These are phyloP conservation scores for Tricharina praecox DNA, from an alignment of 495 filamentous ascomycete genomes.

Conservation along the genomic window DNA sequence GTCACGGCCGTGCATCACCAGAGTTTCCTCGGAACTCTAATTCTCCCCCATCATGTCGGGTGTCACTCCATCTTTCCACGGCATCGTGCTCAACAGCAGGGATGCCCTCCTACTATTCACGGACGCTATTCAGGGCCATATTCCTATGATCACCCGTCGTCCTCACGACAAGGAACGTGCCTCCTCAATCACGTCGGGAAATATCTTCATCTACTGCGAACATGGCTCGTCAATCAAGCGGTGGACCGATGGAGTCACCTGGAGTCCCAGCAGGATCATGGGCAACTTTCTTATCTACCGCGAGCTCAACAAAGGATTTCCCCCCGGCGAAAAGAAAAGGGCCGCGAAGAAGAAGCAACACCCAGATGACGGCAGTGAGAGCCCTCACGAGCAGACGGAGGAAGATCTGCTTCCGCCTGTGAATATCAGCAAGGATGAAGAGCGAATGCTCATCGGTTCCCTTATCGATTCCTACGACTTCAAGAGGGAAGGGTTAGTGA, in stretches of 20 bases:
- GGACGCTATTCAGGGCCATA: slow-evolving; percentile 47
- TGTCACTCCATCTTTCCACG: not conserved
- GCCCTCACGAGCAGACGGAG: slow-evolving; percentile 37
- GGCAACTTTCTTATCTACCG: slow-evolving; percentile 83
- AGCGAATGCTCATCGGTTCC: slow-evolving; percentile 61
- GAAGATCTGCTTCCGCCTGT: slow-evolving; percentile 11
- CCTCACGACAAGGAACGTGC: slow-evolving; percentile 70
- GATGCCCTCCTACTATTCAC: slow-evolving; percentile 65
- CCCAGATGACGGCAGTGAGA: slow-evolving; percentile 24
- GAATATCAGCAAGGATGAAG: slow-evolving; percentile 31
- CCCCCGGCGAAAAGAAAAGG: slow-evolving; percentile 76
- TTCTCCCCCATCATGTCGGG: too few relatives aligned
- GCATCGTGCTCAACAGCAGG: slow-evolving; percentile 22
- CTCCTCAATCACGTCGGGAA: slow-evolving; percentile 59
- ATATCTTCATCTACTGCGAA: slow-evolving; percentile 81
- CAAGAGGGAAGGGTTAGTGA: slow-evolving; percentile 66
- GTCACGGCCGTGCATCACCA: too few relatives aligned
- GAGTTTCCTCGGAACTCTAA: too few relatives aligned
- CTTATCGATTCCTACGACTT: slow-evolving; percentile 76
- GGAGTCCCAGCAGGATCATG: slow-evolving; percentile 80
- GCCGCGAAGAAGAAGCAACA: slow-evolving; percentile 52
- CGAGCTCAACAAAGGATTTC: slow-evolving; percentile 64
- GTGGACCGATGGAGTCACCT: slow-evolving; percentile 80
- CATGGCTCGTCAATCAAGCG: slow-evolving; percentile 76
- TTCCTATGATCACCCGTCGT: slow-evolving; percentile 60